phyloP scores from a whole-genome alignment of 139 green algal genomes.

The Zygnema cylindricum region DNA sequence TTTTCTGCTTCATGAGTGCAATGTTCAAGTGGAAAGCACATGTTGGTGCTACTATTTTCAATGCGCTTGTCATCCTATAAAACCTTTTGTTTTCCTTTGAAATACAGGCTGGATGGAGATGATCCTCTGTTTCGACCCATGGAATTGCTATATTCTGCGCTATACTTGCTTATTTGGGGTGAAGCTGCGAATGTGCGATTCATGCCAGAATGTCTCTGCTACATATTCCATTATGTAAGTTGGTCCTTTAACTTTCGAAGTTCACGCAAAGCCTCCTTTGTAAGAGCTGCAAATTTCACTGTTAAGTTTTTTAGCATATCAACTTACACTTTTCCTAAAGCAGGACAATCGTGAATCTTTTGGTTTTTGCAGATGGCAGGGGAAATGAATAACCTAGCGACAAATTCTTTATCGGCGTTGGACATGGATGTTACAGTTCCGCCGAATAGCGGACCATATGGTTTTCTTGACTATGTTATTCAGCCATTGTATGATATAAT shows the following conservation, averaged over 20 bases:
- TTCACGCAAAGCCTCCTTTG: too few species aligned
- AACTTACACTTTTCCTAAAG: too few species aligned
- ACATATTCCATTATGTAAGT: slow-evolving; percentile 74
- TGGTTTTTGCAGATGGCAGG: slow-evolving; percentile 42
- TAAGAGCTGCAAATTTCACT: too few species aligned
- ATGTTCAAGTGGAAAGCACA: background rate
- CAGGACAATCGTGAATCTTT: too few species aligned
- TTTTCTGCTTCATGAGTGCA: too few species aligned
- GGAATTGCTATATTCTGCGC: slow-evolving; percentile 45
- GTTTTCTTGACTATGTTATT: slow-evolving; percentile 64
- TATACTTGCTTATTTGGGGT: slow-evolving; percentile 86
- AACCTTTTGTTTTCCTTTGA: background rate
- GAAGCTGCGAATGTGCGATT: slow-evolving; percentile 83
- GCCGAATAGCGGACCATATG: background rate
- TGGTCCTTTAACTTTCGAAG: too few species aligned
- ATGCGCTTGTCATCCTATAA: background rate
- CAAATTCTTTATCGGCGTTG: background rate
- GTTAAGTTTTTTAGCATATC: too few species aligned
- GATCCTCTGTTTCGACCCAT: background rate
- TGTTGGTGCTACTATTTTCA: background rate
- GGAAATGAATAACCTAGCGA: slow-evolving; percentile 29
- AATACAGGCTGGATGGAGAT: background rate
- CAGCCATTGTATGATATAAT: slow-evolving; percentile 77
- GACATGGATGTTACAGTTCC: background rate
- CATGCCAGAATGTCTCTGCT: slow-evolving; percentile 79